Base-by-base conservation (phyloP, 2,329 filamentous ascomycete genomes). In the Sordariomycetes sp. region DNA sequence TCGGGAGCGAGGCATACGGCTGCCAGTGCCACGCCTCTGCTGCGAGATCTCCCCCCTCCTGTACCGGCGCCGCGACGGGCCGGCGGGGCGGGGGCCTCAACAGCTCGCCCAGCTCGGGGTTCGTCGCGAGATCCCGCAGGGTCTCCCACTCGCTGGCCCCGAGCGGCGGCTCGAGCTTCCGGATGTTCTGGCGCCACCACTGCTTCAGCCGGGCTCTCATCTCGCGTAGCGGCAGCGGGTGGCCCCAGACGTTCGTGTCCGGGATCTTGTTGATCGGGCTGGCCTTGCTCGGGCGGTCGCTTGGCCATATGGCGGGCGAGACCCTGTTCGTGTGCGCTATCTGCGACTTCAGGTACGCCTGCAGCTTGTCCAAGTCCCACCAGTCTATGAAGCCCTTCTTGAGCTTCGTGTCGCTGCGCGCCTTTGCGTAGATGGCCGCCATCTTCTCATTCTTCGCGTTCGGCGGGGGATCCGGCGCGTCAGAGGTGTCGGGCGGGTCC, bases 131-230 rank as follows among this genome's bases (percentile, higher is more conserved):
- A 25, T 69, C 67, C n/a, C 68, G 68, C n/a, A 86, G 67, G 16
- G 75, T 65, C 16, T 84, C 73, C 81, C 81, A 86, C 64, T 86
- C 80, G 20, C 71, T 70, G 32, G 66, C 69, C 7, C 74, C 73
- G 18, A 86, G 59, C 0, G 83, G 83, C 24, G 46, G 51, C 34
- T 53, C 34, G 18, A 55, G 56, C 53, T 28, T 50, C 20, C 12
- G 10, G 11, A 54, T 28, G 32, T 34, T 58, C 54, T 24, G 12
- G 8, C 22, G 58, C 54, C 20, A 51, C 55, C 37, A 46, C 48
- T 48, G 18, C 37, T 43, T 34, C 18, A 53, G 53, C 24, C 32
- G 22, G 12, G 46, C 20, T 18, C 54, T 54, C 37, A 54, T 22
- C 12, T 32, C 35, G 28, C 52, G 54, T 6, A 24, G 28, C 14